Conservation (phyloP, 805 yeast genomes). For the Ogataea philodendri region DNA sequence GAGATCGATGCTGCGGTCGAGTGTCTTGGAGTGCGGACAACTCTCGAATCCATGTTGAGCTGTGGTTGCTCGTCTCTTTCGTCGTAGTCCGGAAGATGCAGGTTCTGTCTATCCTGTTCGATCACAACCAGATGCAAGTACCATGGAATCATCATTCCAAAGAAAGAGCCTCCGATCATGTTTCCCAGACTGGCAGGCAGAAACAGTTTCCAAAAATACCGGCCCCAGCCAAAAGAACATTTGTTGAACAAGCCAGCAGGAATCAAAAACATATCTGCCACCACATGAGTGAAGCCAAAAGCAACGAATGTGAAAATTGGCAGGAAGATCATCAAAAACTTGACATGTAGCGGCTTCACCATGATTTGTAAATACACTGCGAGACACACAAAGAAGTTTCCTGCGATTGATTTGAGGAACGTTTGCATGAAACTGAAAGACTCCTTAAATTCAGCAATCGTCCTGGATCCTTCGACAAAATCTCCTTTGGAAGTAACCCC, state of each 20-base stretch:
- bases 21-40: constrained; percentile 46
- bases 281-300: constrained; percentile 75
- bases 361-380: constrained; percentile 75
- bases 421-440: constrained; percentile 55
- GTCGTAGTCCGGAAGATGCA: constrained; percentile 67
- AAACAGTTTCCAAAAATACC: constrained; percentile 68
- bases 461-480: constrained; percentile 48
- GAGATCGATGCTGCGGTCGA: constrained; percentile 1
- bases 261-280: constrained; percentile 76
- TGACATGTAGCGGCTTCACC: constrained; percentile 80
- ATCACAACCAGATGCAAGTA: constrained; percentile 71
- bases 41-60: constrained; percentile 73
- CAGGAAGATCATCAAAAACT: constrained; percentile 55
- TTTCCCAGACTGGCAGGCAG: constrained; percentile 75
- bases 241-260: constrained; percentile 68
- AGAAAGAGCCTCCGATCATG: constrained; percentile 72
- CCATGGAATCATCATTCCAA: constrained; percentile 65
- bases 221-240: constrained; percentile 60
- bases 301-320: constrained; percentile 80
- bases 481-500: constrained; percentile 42
- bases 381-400: constrained; percentile 72
- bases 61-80: constrained; percentile 81
- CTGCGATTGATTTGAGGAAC: constrained; percentile 67
- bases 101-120: constrained; percentile 60
- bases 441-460: constrained; percentile 44